phyloP scores from a whole-genome alignment of 495 filamentous ascomycete genomes.

The Neurospora sp. region DNA sequence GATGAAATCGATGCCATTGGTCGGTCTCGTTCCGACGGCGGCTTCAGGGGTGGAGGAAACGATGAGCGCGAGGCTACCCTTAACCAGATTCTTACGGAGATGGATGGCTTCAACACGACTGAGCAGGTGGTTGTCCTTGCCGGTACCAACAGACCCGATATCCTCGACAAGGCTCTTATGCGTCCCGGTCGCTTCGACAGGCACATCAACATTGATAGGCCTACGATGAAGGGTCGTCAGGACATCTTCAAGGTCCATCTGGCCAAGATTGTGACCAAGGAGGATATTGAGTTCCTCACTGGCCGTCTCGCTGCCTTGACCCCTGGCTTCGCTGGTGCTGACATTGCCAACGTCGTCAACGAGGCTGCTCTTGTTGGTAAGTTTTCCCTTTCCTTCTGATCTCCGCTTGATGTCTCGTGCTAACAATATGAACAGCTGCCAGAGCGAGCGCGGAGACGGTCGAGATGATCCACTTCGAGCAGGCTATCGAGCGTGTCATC shows the following conservation, averaged over 20 bases:
- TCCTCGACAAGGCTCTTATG: constrained; percentile 92
- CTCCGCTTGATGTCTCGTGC: constrained; percentile 2
- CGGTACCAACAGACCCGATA: constrained; percentile 89
- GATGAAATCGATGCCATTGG: constrained; percentile 99
- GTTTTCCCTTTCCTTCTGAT: constrained; percentile 21
- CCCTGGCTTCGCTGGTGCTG: constrained; percentile 91
- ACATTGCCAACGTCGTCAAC: constrained; percentile 97
- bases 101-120: constrained; percentile 97
- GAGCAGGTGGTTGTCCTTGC: constrained; percentile 98
- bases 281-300: constrained; percentile 76
- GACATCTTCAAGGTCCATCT: constrained; percentile 94
- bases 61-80: constrained; percentile 94
- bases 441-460: constrained; percentile 66
- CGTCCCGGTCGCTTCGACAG: constrained; percentile 93
- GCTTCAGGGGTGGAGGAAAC: constrained; percentile 73
- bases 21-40: constrained; percentile 65
- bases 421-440: constrained; percentile 54
- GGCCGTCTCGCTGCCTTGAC: constrained; percentile 86
- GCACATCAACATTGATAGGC: constrained; percentile 85
- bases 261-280: constrained; percentile 81
- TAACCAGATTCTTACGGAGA: constrained; percentile 97
- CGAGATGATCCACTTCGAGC: constrained; percentile 84
- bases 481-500: constrained; percentile 82
- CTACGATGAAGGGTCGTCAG: constrained; percentile 92
- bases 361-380: constrained; percentile 94